phyloP scores from a whole-genome alignment of 495 filamentous ascomycete genomes.

The Glarea lozoyensis region DNA sequence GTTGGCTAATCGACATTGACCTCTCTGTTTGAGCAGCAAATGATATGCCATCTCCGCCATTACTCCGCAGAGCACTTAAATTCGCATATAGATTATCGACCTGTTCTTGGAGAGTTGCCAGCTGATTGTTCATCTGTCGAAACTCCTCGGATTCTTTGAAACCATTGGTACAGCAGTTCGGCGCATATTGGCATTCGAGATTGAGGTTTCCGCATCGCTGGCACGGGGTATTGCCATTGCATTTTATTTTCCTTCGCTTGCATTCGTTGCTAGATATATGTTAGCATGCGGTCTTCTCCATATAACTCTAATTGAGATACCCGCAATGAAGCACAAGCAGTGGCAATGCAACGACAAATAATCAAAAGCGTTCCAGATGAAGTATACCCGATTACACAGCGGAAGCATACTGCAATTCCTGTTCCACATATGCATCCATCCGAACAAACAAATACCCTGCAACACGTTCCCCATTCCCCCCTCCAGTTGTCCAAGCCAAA shows the following conservation, averaged over 20 bases:
- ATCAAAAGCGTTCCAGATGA: too few relatives aligned
- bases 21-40: conserved; percentile 14
- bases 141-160: conserved; percentile 90
- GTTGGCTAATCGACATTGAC: conserved; percentile 18
- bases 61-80: conserved; percentile 49
- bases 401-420: too few relatives aligned
- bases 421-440: too few relatives aligned
- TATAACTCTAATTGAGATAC: too few relatives aligned
- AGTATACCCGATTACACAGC: too few relatives aligned
- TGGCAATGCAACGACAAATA: too few relatives aligned
- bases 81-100: conserved; percentile 66
- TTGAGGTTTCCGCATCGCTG: conserved; percentile 75
- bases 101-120: conserved; percentile 71
- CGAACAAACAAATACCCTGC: too few relatives aligned
- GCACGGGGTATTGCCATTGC: conserved; percentile 78
- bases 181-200: conserved; percentile 78
- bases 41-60: conserved; percentile 13
- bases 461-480: background rate
- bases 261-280: conserved; percentile 85
- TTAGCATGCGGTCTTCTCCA: too few relatives aligned
- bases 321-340: too few relatives aligned
- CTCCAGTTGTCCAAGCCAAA: background rate
- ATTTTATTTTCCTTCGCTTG: conserved; percentile 88
- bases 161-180: conserved; percentile 72
- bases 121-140: conserved; percentile 64